Evolutionary conservation across 352 stramenopile genomes (phyloP).

Genomic region (Phytophthora hybrid): DNA sequence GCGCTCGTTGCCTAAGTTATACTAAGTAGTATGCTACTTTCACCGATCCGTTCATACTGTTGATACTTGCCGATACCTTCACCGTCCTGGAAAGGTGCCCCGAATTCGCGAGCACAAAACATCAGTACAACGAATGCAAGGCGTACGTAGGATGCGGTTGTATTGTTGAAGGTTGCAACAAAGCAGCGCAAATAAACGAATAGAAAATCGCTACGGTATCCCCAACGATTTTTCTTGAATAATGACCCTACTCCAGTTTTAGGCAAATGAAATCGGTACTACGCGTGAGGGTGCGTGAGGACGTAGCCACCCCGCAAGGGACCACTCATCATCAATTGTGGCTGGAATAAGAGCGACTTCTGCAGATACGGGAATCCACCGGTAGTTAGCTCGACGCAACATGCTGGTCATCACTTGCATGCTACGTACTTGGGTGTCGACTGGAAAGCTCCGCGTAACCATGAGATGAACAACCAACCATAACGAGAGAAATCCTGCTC

Average conservation of each 20-base stretch:
- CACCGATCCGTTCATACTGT: too few relatives aligned
- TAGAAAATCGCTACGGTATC: neutral
- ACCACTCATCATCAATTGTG: neutral
- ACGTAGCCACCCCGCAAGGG: neutral
- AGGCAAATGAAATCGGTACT: neutral
- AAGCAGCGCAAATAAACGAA: neutral
- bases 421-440: neutral
- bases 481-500: neutral
- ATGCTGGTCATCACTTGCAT: neutral
- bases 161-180: neutral
- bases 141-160: neutral
- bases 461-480: slow-evolving; percentile 1
- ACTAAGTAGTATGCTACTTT: too few relatives aligned
- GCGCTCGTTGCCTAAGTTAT: too few relatives aligned
- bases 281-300: neutral
- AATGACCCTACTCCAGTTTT: neutral
- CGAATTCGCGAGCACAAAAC: too few relatives aligned
- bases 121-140: neutral
- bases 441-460: slow-evolving; percentile 1
- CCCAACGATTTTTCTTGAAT: neutral
- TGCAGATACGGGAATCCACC: neutral
- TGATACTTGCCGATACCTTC: too few relatives aligned
- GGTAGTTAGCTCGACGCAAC: neutral
- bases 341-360: neutral
- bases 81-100: too few relatives aligned